A percentile compares a stretch with the other conserved stretches of the same genome.
phyloP scores from a whole-genome alignment of 2,329 filamentous ascomycete species.

The Pseudocercospora ulei region DNA sequence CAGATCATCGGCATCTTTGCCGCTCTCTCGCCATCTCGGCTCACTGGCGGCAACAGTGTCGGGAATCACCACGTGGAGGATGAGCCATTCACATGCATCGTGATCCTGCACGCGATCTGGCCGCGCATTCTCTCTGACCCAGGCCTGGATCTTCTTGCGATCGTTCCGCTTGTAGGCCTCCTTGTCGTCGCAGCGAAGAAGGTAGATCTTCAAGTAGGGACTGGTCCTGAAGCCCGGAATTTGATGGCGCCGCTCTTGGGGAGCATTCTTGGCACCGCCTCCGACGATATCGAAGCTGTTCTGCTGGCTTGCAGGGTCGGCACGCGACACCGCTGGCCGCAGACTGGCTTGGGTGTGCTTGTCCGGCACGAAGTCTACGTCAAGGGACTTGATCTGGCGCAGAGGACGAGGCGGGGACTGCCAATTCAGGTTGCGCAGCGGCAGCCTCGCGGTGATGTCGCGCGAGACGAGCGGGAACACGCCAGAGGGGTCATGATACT shows the following conservation, averaged over 20 bases:
- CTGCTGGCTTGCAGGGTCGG: conserved; percentile 22
- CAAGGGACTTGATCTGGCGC: conserved; percentile 84
- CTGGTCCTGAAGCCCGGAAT: conserved; percentile 88
- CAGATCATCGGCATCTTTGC: conserved; percentile 44
- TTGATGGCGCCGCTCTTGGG: conserved; percentile 67
- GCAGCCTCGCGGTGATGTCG: conserved; percentile 66
- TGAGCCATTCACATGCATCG: conserved; percentile 91
- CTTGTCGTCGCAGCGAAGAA: conserved; percentile 90
- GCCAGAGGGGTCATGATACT: conserved; percentile 89
- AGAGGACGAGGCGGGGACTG: conserved; percentile 86
- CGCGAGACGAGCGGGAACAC: conserved; percentile 74
- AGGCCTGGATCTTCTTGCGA: conserved; percentile 72
- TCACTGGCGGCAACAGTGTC: conserved; percentile 73
- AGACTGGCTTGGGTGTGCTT: conserved; percentile 24
- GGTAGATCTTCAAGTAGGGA: conserved; percentile 81
- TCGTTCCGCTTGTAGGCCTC: conserved; percentile 80
- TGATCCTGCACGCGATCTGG: conserved; percentile 67
- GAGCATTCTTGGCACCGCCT: conserved; percentile 22
- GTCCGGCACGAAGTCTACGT: conserved; percentile 69
- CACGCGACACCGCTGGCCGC: conserved; percentile 19
- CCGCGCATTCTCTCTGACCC: conserved; percentile 70
- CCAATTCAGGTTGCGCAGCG: conserved; percentile 89
- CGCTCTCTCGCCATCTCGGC: conserved; percentile 51
- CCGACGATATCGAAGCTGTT: conserved; percentile 41
- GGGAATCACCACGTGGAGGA: conserved; percentile 83